Percentiles rank a stretch among this genome's conserved stretches.
Conservation (phyloP, 352 stramenopile species). For the Globisporangium lucens region DNA sequence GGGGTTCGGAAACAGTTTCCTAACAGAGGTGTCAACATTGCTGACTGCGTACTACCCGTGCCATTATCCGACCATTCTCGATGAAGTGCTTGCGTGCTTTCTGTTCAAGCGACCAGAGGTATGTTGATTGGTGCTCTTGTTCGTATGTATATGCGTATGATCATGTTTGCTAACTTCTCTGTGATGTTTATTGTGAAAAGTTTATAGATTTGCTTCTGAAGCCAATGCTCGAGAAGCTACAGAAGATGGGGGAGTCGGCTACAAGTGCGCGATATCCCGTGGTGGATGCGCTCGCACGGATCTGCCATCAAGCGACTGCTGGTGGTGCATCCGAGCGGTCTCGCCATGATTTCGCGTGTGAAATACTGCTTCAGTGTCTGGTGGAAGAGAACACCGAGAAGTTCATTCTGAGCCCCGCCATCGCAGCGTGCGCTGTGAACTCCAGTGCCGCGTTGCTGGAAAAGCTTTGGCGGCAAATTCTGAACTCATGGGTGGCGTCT, state of each 20-base stretch:
- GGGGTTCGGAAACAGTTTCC: slow-evolving; percentile 65
- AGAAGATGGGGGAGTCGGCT: slow-evolving; percentile 58
- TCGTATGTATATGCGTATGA: not conserved
- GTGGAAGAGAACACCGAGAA: slow-evolving; percentile 74
- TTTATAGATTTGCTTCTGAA: slow-evolving; percentile 60
- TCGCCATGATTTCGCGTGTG: slow-evolving; percentile 64
- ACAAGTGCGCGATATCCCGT: slow-evolving; percentile 64
- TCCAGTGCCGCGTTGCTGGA: slow-evolving; percentile 56
- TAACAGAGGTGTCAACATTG: slow-evolving; percentile 64
- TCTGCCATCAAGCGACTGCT: slow-evolving; percentile 21
- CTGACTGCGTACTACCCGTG: slow-evolving; percentile 83
- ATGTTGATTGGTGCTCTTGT: not conserved
- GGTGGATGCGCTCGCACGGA: slow-evolving; percentile 54
- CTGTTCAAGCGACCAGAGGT: slow-evolving; percentile 74
- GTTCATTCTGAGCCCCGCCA: slow-evolving; percentile 72
- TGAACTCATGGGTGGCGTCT: slow-evolving; percentile 21
- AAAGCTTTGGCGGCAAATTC: slow-evolving; percentile 43
- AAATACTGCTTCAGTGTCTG: slow-evolving; percentile 69
- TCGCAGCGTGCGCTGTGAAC: slow-evolving; percentile 53
- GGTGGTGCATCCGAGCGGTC: slow-evolving; percentile 15
- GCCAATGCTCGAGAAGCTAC: slow-evolving; percentile 71
- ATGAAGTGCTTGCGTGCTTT: slow-evolving; percentile 74
- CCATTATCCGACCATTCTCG: slow-evolving; percentile 73
- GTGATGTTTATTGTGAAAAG: slow-evolving; percentile 4
- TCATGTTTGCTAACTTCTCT: slow-evolving; percentile 3